Evolutionary conservation across 148 eudicot species (phyloP), one percentile per base, ranked within the genome.

Genomic region (Camellia sinensis): DNA sequence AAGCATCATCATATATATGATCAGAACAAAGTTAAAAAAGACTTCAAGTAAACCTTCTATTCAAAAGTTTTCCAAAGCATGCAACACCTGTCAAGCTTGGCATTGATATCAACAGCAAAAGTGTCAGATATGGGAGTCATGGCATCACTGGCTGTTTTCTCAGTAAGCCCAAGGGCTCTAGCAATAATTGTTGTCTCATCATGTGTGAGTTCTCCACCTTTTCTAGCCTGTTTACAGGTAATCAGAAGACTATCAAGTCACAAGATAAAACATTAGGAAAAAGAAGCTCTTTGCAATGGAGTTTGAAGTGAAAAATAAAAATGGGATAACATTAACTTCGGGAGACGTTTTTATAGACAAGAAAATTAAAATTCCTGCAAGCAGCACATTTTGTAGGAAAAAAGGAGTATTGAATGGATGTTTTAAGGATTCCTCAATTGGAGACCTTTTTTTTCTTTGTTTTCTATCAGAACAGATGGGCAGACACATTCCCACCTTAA

Each of bases 131-230:
- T 92, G 54, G 93, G 91, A 60, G 95, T 92, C 98, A 94, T 94
- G 37, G 98, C 97, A 78, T 92, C 91, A 77, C 95, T 82, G 37
- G 98, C 95, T 75, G 83, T 94, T 87, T 94, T 92, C 82, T 87
- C 97, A 29, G 87, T 79, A 59, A 94, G 90, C 63, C 89, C 95
- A 74, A 94, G 87, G 46, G 98, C 98, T 83, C 97, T 95, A 80
- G 98, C 95, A 87, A 94, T 94, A 67, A 92, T 94, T 44, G 98
- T 94, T 48, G 97, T 94, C 90, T 94, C 98, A 67, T 94, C 98
- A 77, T 92, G 98, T 18, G 98, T 94, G 71, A 94, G 85, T 74
- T 92, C 98, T 68, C 98, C 98, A 70, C 97, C 98, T 89, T 94
- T 94, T 70, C 98, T 97, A 76, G 98, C 98, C 98, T 94, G 81